Base-by-base conservation (phyloP, 176 grass and related monocot species). In the Aechmea fasciata region DNA sequence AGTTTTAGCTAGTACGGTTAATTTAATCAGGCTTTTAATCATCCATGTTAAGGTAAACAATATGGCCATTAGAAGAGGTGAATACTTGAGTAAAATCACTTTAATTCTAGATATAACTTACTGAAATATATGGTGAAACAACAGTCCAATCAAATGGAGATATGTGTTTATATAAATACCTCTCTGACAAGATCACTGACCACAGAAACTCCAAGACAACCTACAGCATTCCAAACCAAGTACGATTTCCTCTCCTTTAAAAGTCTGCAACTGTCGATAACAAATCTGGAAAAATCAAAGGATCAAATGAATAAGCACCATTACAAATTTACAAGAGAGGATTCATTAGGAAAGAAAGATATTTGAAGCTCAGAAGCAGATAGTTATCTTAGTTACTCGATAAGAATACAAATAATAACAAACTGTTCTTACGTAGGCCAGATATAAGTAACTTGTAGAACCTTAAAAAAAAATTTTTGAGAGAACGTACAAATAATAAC, bases 181-280 rank as follows among this genome's bases (percentile, higher is more conserved):
- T 96, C 92, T 82, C 73, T 91, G 2, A 96, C 88, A 73, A 96
- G 88, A 87, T 91, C 92, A 53, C 70, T 80, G 22, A 96, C 73
- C 75, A 72, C 83, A 79, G 85, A 87, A 68, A 89, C 78, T 22
- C 88, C 92, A 67, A 96, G 88, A 87, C 88, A 96, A 29, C 85
- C 92, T 72, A 96, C 71, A 78, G 88, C 83, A 24, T 91, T 91
- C 92, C 92, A 96, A 68, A 96, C 66, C 67, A 96, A 87, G 71
- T 89, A 96, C 5, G 88, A 89, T 29, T 91, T 96, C 50, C 85
- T 88, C 83, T 96, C 92, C 57, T 85, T 91, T 71, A 96, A 85
- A 1, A 70, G 81, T 52, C 83, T 96, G 82, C 88, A 96, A 66
- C 88, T 91, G 13, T 87, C 59, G n/a, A 87, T 64, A 55, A 96